These are phyloP conservation scores for Cutaneotrichosporon arboriforme DNA, from an alignment of 1,284 basidiomycete species.

Conservation along the genomic window DNA sequence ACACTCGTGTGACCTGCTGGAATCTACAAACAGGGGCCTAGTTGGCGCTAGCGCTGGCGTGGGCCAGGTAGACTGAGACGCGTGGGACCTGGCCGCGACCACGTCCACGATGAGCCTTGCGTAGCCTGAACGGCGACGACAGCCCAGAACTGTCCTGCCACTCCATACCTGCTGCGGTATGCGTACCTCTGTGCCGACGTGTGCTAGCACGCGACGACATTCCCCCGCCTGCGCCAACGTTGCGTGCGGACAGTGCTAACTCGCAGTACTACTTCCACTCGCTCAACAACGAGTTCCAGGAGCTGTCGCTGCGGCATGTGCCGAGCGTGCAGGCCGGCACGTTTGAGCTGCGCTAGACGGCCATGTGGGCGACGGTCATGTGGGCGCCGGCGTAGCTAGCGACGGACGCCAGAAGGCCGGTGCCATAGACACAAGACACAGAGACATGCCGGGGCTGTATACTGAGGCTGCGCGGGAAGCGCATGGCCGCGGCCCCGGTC, in stretches of 20 bases:
- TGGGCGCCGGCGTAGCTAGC: background rate
- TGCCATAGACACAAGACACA: too few species aligned
- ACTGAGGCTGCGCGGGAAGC: background rate
- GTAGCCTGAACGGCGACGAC: too few species aligned
- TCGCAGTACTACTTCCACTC: constrained; percentile 85
- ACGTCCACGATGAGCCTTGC: too few species aligned
- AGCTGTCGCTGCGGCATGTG: constrained; percentile 49
- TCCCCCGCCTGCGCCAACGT: background rate
- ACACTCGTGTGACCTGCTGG: background rate
- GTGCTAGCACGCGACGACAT: background rate
- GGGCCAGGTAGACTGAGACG: too few species aligned
- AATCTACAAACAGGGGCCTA: constrained; percentile 6
- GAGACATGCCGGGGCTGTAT: too few species aligned
- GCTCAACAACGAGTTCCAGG: constrained; percentile 49
- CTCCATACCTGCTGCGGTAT: too few species aligned
- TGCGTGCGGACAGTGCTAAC: constrained; percentile 53
- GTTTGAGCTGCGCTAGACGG: constrained; percentile 48
- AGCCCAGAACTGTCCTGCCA: too few species aligned
- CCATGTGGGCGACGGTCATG: background rate
- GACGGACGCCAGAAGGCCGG: background rate
- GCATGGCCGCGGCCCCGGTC: background rate
- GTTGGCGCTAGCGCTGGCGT: background rate
- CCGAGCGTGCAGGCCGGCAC: constrained; percentile 35
- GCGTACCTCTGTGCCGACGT: background rate
- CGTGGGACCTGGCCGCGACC: too few species aligned